phyloP scores from a whole-genome alignment of 441 rosid species.

The Theobroma grandiflorum region DNA sequence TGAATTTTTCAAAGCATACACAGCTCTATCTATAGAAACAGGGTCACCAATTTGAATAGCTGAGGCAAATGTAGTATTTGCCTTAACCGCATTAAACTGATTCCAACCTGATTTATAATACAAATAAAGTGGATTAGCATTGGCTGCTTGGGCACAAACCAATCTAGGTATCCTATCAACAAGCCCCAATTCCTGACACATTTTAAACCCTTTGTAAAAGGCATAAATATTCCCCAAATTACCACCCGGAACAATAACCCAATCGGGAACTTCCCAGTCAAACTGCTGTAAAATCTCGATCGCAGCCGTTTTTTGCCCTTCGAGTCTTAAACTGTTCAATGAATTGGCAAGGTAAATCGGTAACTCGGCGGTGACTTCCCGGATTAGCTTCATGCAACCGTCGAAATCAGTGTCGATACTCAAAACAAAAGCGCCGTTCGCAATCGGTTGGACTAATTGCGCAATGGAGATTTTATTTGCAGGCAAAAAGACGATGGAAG shows the following conservation, averaged over 20 bases:
- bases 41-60: conserved; percentile 69
- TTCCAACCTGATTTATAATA: conserved; percentile 67
- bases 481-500: conserved; percentile 71
- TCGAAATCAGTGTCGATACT: conserved; percentile 77
- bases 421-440: conserved; percentile 75
- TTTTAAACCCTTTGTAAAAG: conserved; percentile 74
- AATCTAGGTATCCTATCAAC: conserved; percentile 67
- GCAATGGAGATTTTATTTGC: conserved; percentile 78
- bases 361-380: conserved; percentile 67
- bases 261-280: conserved; percentile 77
- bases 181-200: conserved; percentile 73
- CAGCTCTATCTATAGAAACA: conserved; percentile 72
- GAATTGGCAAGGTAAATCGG: conserved; percentile 75
- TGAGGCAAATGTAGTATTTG: conserved; percentile 58
- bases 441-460: conserved; percentile 78
- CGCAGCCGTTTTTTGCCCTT: conserved; percentile 77
- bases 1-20: conserved; percentile 59
- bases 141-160: conserved; percentile 79
- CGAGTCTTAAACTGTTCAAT: conserved; percentile 69
- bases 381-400: conserved; percentile 75
- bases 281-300: conserved; percentile 77
- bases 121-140: conserved; percentile 75
- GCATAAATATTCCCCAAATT: conserved; percentile 79
- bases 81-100: conserved; percentile 54
- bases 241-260: conserved; percentile 82